phyloP scores from a whole-genome alignment of 2,329 filamentous ascomycete species.

The Calonectria leucothoes region DNA sequence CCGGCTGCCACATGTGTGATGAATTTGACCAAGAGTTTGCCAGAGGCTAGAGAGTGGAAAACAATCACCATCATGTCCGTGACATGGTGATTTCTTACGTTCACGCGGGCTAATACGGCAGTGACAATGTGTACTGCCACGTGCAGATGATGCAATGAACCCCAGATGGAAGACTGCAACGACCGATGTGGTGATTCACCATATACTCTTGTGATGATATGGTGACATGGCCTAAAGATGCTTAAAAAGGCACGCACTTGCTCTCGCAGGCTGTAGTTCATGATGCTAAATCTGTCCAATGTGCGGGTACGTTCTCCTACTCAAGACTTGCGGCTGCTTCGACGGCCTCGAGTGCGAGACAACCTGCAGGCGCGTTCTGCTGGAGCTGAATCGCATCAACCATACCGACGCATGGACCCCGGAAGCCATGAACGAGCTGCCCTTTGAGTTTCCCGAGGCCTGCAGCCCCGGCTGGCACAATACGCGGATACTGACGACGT shows the following conservation, averaged over 20 bases:
- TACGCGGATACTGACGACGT: conserved; percentile 30
- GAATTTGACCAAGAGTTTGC: background rate
- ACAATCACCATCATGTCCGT: background rate
- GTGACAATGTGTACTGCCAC: background rate
- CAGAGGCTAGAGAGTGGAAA: background rate
- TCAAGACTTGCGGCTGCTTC: conserved; percentile 44
- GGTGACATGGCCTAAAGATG: background rate
- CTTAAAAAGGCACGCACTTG: background rate
- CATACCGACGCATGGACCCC: conserved; percentile 38
- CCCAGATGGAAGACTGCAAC: background rate
- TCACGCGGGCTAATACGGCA: background rate
- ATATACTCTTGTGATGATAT: background rate
- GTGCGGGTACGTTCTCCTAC: conserved; percentile 44
- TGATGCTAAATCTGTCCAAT: conserved; percentile 24
- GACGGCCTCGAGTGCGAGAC: conserved; percentile 36
- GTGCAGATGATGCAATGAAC: background rate
- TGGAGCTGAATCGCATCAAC: conserved; percentile 45
- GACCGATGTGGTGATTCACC: background rate
- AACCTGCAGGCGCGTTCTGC: conserved; percentile 36
- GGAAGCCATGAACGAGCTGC: conserved; percentile 33
- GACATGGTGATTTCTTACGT: background rate
- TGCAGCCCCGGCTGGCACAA: conserved; percentile 43
- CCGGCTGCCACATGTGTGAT: background rate
- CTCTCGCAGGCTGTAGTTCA: background rate
- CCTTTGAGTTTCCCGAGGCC: conserved; percentile 37